Base-by-base conservation (phyloP, 495 filamentous ascomycete species). In the Penicillium turbatum region DNA sequence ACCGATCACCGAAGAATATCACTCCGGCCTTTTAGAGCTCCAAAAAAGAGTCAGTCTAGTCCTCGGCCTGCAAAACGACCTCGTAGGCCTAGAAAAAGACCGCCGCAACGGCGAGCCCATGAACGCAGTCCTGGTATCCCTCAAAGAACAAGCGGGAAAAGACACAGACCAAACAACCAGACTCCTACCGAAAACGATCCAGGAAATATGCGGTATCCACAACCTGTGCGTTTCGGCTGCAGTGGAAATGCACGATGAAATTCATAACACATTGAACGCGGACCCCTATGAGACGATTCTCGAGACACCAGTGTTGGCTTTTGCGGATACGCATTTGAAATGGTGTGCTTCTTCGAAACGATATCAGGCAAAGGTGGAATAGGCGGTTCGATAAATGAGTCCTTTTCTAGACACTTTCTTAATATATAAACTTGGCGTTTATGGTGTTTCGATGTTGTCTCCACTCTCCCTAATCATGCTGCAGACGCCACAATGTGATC, bases 141-240 rank as follows among this genome's bases (percentile, higher is more conserved):
- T 48, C 1, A 27, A 48, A 11, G 45, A 48, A 26, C 16, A 37
- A 36, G 12, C 11, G 3, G 19, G 32, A 1, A 15, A 1, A 1
- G 45, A 48, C 15, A 6, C 24, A 9, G 45, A 48, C n/a, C 17
- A 84, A 30, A 26, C 27, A 19, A 2, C 36, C 12, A 6, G 10
- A 1, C 7, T 48, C n/a, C n/a, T 48, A 6, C 45, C 45, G 1
- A 26, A 9, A 7, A 26, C 32, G 2, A 26, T 48, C 21, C 1
- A 48, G 2, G 45, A 48, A 1, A 32, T 48, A n/a, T 48, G 45
- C n/a, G 32, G 11, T 26, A 48, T 48, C 31, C 45, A 48, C 19
- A 48, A 48, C 19, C 6, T 24, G 5, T 36, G 32, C 26, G 13
- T 48, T 1, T 35, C 31, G 1, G 31, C 21, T 26, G 45, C 45